A percentile compares a stretch with the other conserved stretches of the same genome.
Evolutionary conservation across 1,284 basidiomycete species (phyloP).

Genomic region (Ustanciosporium gigantosporum): DNA sequence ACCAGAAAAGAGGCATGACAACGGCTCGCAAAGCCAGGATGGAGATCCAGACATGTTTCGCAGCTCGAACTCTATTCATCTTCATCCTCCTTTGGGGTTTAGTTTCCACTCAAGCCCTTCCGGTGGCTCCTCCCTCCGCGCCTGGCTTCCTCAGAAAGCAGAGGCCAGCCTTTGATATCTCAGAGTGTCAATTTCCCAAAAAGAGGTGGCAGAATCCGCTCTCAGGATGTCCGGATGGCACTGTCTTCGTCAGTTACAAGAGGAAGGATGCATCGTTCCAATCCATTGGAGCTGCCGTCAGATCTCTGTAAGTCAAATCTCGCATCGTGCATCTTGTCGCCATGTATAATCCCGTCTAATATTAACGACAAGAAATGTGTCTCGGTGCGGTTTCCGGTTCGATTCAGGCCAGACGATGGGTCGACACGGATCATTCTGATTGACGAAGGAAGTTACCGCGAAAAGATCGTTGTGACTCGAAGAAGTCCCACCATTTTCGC

Average conservation of each 20-base stretch:
- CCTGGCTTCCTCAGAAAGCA: no score
- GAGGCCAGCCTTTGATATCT: no score
- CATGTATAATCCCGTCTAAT: no score
- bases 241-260: slow-evolving; percentile 17
- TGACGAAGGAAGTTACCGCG: slow-evolving; percentile 20
- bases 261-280: slow-evolving; percentile 5
- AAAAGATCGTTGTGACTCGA: slow-evolving; percentile 16
- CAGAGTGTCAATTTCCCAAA: slow-evolving; percentile 22
- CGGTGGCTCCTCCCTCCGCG: no score
- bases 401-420: no score
- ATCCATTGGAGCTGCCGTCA: slow-evolving; percentile 15
- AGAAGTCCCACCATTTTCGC: slow-evolving; percentile 14
- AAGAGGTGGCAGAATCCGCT: neutral
- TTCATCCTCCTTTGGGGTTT: no score
- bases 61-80: no score
- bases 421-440: slow-evolving; percentile 15
- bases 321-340: neutral
- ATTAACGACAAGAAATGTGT: slow-evolving; percentile 4
- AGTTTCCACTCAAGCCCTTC: no score
- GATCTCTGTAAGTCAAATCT: slow-evolving; percentile 14
- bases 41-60: no score
- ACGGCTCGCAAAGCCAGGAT: no score
- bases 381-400: neutral
- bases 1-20: no score
- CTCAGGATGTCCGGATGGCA: slow-evolving; percentile 7